Evolutionary conservation across 768 basidiomycete genomes (phyloP).

Genomic region (Gloeopeniophorella convolvens): DNA sequence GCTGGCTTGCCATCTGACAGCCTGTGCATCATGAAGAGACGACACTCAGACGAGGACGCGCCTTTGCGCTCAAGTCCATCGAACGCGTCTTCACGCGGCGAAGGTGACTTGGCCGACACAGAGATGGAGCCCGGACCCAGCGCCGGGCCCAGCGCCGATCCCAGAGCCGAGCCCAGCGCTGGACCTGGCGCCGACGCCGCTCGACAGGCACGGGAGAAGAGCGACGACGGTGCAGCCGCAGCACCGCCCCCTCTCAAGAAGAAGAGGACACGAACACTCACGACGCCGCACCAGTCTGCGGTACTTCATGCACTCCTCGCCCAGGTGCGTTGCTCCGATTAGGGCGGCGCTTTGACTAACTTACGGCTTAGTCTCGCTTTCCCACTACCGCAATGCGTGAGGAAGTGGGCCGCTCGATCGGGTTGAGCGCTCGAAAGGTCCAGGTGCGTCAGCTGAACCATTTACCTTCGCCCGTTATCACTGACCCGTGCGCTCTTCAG

Average conservation of each 20-base stretch:
- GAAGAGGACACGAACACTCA: slow-evolving; percentile 77
- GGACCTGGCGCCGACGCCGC: slow-evolving; percentile 32
- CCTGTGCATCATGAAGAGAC: slow-evolving; percentile 6
- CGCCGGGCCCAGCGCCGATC: slow-evolving; percentile 33
- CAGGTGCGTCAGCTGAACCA: slow-evolving; percentile 50
- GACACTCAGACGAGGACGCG: slow-evolving; percentile 13
- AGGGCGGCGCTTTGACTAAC: background rate
- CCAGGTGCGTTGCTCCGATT: slow-evolving; percentile 46
- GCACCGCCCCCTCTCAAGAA: slow-evolving; percentile 52
- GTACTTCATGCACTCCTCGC: slow-evolving; percentile 84
- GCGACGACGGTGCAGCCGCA: slow-evolving; percentile 26
- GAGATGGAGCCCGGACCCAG: slow-evolving; percentile 45
- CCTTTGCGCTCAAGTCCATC: slow-evolving; percentile 18
- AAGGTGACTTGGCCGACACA: slow-evolving; percentile 46
- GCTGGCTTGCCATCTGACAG: too few relatives aligned
- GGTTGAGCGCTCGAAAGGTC: slow-evolving; percentile 85
- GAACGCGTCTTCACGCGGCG: slow-evolving; percentile 24
- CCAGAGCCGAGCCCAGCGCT: too few relatives aligned
- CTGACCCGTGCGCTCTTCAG: slow-evolving; percentile 33
- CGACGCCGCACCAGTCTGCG: slow-evolving; percentile 82
- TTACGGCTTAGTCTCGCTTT: slow-evolving; percentile 63
- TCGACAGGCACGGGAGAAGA: slow-evolving; percentile 12
- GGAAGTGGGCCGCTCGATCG: slow-evolving; percentile 80
- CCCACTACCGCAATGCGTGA: slow-evolving; percentile 84
- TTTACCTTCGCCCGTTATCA: slow-evolving; percentile 11